Conservation (phyloP, 2,329 filamentous ascomycete species). For the Fusarium transvaalense region DNA sequence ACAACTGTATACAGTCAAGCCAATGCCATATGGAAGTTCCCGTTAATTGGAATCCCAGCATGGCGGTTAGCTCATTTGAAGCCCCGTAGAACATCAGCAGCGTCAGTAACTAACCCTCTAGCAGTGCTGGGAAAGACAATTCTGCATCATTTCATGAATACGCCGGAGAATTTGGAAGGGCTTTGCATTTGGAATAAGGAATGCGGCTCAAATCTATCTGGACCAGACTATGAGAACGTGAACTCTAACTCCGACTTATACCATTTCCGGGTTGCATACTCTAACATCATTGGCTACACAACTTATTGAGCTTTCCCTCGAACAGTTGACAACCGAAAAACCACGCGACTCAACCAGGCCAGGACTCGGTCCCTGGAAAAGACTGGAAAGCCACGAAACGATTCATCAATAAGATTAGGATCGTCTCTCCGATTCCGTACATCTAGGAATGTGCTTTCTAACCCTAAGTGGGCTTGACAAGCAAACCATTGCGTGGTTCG, state of each 20-base stretch:
- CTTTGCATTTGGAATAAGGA: constrained; percentile 9
- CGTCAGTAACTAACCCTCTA: neutral
- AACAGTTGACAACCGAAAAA: neutral
- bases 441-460: constrained; percentile 2
- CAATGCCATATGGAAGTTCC: neutral
- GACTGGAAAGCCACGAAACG: neutral
- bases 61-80: neutral
- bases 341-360: neutral
- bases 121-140: neutral
- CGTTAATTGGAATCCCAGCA: constrained; percentile 3
- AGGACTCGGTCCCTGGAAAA: neutral
- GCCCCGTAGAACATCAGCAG: constrained; percentile 7
- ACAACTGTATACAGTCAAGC: neutral
- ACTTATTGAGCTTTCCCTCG: neutral
- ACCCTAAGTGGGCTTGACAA: neutral
- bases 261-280: constrained; percentile 21
- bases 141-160: neutral
- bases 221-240: constrained; percentile 1
- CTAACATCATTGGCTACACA: constrained; percentile 6
- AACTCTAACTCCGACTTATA: constrained; percentile 6
- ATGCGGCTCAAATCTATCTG: constrained; percentile 23
- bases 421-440: constrained; percentile 7
- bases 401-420: constrained; percentile 5
- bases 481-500: neutral
- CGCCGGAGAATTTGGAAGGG: neutral